Evolutionary conservation across 2,329 filamentous ascomycete species (phyloP).

Genomic region (Colletotrichum lini): DNA sequence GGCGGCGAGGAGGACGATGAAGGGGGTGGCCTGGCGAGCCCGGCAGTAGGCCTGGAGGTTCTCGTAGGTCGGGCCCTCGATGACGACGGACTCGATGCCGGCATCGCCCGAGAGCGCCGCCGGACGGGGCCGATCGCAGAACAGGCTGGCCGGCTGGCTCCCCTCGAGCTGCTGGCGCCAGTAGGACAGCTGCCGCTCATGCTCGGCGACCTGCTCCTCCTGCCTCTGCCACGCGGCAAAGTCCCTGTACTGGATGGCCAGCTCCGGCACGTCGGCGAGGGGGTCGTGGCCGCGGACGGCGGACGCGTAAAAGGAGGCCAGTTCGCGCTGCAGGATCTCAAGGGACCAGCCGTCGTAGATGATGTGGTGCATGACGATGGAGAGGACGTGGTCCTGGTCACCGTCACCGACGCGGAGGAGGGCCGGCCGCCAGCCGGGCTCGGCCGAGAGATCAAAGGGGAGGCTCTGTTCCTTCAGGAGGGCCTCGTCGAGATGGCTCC

Average conservation of each 20-base stretch:
- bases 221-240: conserved; percentile 13
- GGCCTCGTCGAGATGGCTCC: background rate
- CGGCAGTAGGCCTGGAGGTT: conserved; percentile 14
- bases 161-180: conserved; percentile 1
- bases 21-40: conserved; percentile 5
- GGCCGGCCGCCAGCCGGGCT: conserved; percentile 7
- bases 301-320: background rate
- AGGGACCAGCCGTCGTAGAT: conserved; percentile 20
- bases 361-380: conserved; percentile 24
- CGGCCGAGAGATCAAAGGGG: background rate
- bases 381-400: conserved; percentile 2
- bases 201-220: conserved; percentile 3
- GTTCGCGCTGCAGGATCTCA: background rate
- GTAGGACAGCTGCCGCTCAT: conserved; percentile 4
- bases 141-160: conserved; percentile 4
- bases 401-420: background rate
- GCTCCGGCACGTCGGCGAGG: background rate
- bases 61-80: background rate
- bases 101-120: background rate
- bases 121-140: background rate
- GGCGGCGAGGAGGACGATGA: conserved; percentile 1
- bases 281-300: background rate
- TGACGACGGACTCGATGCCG: background rate
- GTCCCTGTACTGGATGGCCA: conserved; percentile 17
- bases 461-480: background rate